phyloP scores from a whole-genome alignment of 306 rosid species.

The Cucumis hystrix region DNA sequence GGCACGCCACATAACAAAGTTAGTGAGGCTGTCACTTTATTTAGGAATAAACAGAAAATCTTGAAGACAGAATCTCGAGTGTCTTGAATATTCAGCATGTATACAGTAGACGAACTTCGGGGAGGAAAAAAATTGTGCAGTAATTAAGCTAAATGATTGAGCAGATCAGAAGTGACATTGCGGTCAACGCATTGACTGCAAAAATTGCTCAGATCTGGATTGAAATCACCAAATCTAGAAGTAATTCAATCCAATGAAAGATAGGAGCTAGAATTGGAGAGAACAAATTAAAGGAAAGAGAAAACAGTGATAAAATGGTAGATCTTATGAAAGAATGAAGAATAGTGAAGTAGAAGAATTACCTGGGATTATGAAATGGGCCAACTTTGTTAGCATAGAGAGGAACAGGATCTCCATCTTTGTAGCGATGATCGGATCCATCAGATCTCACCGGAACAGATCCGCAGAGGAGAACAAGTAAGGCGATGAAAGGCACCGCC shows the following conservation, averaged over 20 bases:
- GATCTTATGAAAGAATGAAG: not conserved
- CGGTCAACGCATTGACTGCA: conserved; percentile 2
- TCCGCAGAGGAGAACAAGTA: conserved; percentile 7
- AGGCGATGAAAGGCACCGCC: conserved; percentile 22
- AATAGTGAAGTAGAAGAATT: not conserved
- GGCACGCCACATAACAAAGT: not conserved
- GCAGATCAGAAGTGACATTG: conserved; percentile 1
- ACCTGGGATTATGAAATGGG: conserved; percentile 50
- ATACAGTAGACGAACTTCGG: not conserved
- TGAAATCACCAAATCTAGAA: not conserved
- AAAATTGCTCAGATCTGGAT: conserved; percentile 14
- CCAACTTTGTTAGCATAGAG: conserved; percentile 45
- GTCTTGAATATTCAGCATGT: not conserved
- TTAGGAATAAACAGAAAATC: not conserved
- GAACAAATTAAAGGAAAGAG: not conserved
- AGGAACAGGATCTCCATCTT: conserved; percentile 33
- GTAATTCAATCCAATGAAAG: not conserved
- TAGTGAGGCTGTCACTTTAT: not conserved
- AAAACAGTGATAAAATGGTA: not conserved
- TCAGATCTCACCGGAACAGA: conserved; percentile 22
- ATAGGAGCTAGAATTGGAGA: not conserved
- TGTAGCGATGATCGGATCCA: conserved; percentile 29
- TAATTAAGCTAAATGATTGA: not conserved
- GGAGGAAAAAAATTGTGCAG: not conserved
- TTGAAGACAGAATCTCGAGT: not conserved